These are phyloP conservation scores for Botryobasidium botryosum DNA, from an alignment of 768 basidiomycete species.

Conservation along the genomic window DNA sequence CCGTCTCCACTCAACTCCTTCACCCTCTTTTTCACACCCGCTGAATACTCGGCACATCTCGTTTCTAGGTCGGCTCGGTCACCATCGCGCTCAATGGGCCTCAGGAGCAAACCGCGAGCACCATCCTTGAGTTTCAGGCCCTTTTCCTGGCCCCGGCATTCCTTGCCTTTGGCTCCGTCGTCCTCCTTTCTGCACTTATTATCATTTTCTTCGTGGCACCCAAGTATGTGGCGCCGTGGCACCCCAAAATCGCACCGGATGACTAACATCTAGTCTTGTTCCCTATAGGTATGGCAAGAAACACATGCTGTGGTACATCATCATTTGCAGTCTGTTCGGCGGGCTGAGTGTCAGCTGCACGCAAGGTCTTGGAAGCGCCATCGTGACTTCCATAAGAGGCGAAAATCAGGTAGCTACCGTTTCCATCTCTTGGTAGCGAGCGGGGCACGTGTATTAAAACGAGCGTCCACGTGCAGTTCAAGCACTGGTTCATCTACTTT, in stretches of 20 bases:
- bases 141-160: constrained; percentile 78
- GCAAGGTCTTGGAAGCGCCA: constrained; percentile 67
- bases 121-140: constrained; percentile 53
- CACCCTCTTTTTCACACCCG: not conserved
- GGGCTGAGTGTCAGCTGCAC: constrained; percentile 91
- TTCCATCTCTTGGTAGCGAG: constrained; percentile 4
- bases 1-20: constrained; percentile 19
- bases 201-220: constrained; percentile 76
- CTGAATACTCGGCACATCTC: constrained; percentile 1
- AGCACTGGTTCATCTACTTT: constrained; percentile 84
- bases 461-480: constrained; percentile 42
- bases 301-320: constrained; percentile 91
- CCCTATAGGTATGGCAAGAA: constrained; percentile 58
- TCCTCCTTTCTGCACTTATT: constrained; percentile 41
- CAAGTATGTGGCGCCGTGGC: constrained; percentile 27
- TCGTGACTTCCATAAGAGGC: constrained; percentile 60
- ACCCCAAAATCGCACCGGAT: not conserved
- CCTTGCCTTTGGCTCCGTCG: constrained; percentile 29
- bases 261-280: constrained; percentile 12
- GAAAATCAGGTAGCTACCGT: constrained; percentile 45
- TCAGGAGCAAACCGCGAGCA: constrained; percentile 46
- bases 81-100: constrained; percentile 88
- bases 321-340: constrained; percentile 91
- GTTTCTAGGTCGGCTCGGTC: constrained; percentile 47
- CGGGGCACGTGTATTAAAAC: constrained; percentile 1